phyloP scores from a whole-genome alignment of 345 rosid genomes.

The Salix arbutifolia region DNA sequence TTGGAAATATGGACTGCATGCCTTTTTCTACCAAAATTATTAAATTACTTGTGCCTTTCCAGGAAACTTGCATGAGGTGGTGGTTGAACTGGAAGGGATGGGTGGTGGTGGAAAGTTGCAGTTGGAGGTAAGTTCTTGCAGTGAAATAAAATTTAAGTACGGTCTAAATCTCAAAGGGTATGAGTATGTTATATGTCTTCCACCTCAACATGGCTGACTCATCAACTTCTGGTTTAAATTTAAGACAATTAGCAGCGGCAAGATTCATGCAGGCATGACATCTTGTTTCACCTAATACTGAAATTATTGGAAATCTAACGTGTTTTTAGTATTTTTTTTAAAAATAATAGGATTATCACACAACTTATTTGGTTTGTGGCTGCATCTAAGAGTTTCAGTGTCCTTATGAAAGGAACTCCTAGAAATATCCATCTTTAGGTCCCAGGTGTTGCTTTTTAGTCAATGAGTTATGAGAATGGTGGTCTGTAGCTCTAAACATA shows the following conservation, averaged over 20 bases:
- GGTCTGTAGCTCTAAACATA: not conserved
- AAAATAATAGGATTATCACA: not conserved
- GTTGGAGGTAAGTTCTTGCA: slow-evolving; percentile 60
- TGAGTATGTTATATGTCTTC: not conserved
- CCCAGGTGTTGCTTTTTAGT: not conserved
- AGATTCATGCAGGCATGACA: not conserved
- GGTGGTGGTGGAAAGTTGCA: slow-evolving; percentile 91
- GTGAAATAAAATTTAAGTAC: not conserved
- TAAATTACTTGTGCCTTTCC: slow-evolving; percentile 17
- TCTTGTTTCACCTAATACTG: not conserved
- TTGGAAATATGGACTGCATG: not conserved
- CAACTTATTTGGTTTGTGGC: not conserved
- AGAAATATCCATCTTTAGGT: no score
- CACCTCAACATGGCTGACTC: not conserved
- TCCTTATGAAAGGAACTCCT: not conserved
- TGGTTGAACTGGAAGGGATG: slow-evolving; percentile 89
- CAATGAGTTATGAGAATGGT: not conserved
- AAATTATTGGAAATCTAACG: not conserved
- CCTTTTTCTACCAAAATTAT: not conserved
- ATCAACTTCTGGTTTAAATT: not conserved
- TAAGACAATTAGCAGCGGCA: not conserved
- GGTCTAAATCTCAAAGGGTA: not conserved
- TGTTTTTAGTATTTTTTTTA: not conserved
- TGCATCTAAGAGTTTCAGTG: not conserved
- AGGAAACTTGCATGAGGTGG: slow-evolving; percentile 67